phyloP scores from a whole-genome alignment of 352 stramenopile species.

The Globisporangium apiculatum region DNA sequence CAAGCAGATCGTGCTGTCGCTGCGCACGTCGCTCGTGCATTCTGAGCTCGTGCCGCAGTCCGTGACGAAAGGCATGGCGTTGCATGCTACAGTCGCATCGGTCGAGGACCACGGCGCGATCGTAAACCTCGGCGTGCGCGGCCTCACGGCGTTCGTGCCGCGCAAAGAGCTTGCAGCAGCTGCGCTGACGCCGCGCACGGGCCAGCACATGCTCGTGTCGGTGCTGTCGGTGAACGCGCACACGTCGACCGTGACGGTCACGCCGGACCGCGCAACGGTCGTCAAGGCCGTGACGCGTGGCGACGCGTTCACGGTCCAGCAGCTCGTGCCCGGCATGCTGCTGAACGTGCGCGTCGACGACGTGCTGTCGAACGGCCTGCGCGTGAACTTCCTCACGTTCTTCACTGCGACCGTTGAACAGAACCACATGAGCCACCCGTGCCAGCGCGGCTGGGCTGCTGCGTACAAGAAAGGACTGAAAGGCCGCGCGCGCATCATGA shows the following conservation, averaged over 20 bases:
- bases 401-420: conserved; percentile 86
- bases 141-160: conserved; percentile 68
- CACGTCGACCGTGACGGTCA: conserved; percentile 71
- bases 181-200: conserved; percentile 23
- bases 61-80: conserved; percentile 55
- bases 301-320: conserved; percentile 82
- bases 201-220: conserved; percentile 63
- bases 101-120: conserved; percentile 94
- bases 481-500: conserved; percentile 79
- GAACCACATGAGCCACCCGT: conserved; percentile 86
- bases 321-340: conserved; percentile 90
- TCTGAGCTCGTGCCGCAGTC: conserved; percentile 50
- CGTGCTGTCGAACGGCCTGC: conserved; percentile 76
- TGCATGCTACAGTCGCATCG: conserved; percentile 85
- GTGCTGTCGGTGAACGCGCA: conserved; percentile 70
- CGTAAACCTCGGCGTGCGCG: conserved; percentile 85
- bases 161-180: conserved; percentile 54
- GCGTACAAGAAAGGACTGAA: conserved; percentile 80
- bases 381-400: conserved; percentile 86
- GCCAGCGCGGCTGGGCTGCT: conserved; percentile 65
- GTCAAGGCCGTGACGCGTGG: conserved; percentile 78
- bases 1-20: conserved; percentile 89
- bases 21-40: conserved; percentile 85
- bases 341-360: conserved; percentile 90
- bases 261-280: conserved; percentile 46